Evolutionary conservation across 768 basidiomycete genomes (phyloP).

Genomic region (Xerocomellus dryophilus): DNA sequence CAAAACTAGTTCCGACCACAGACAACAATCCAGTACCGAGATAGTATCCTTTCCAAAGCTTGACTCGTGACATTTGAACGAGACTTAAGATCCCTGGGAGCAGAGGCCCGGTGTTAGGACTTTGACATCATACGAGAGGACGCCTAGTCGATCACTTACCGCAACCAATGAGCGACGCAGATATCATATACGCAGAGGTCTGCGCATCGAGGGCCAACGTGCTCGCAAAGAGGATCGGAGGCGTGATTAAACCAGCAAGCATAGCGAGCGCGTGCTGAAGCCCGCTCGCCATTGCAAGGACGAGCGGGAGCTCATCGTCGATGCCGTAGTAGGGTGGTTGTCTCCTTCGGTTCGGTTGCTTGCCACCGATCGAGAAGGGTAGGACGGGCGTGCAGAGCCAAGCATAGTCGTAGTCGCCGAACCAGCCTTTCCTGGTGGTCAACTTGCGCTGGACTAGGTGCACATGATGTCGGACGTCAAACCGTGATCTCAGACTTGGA

Average conservation of each 20-base stretch:
- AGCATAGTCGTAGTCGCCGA: constrained; percentile 80
- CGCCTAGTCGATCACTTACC: constrained; percentile 40
- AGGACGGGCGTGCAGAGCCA: constrained; percentile 70
- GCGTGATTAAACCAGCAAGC: constrained; percentile 80
- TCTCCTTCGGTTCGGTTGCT: constrained; percentile 24
- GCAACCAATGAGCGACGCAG: constrained; percentile 75
- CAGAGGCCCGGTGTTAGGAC: background rate
- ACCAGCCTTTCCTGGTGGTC: constrained; percentile 63
- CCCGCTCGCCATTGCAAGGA: constrained; percentile 71
- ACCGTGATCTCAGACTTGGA: constrained; percentile 7
- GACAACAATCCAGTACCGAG: constrained; percentile 79
- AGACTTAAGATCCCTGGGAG: constrained; percentile 65
- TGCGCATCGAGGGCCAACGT: constrained; percentile 54
- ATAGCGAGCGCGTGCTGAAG: constrained; percentile 77
- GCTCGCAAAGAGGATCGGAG: constrained; percentile 76
- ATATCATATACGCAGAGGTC: constrained; percentile 75
- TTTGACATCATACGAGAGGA: background rate
- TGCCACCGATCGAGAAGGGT: constrained; percentile 48
- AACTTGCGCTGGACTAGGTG: constrained; percentile 33
- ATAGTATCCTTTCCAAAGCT: constrained; percentile 59
- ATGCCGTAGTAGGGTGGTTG: constrained; percentile 74
- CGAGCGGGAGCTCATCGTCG: constrained; percentile 66
- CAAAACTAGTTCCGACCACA: constrained; percentile 80
- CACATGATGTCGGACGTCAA: constrained; percentile 7
- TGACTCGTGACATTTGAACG: constrained; percentile 74